Conservation (phyloP, 352 stramenopile genomes). For the Globisporangium emineosum region DNA sequence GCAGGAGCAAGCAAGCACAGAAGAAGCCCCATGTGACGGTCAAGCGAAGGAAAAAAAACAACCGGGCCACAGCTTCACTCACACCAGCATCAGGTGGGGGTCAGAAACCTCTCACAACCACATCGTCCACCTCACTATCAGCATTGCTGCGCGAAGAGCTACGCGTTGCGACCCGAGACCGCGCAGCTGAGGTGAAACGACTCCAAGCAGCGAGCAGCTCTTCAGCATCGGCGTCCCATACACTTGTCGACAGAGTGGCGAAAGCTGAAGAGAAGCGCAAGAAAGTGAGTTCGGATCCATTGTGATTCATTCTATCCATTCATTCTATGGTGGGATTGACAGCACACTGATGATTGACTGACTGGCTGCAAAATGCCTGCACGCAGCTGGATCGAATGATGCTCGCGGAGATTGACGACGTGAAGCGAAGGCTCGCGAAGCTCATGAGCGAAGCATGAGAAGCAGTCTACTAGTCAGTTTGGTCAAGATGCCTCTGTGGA, state of each 20-base stretch:
- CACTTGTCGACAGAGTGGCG: constrained; percentile 43
- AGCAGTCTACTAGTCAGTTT: background rate
- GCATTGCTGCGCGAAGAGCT: constrained; percentile 37
- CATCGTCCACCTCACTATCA: constrained; percentile 26
- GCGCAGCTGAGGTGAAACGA: background rate
- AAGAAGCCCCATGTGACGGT: background rate
- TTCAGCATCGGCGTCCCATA: constrained; percentile 2
- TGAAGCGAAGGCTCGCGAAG: constrained; percentile 61
- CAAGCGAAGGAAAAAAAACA: constrained; percentile 6
- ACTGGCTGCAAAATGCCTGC: background rate
- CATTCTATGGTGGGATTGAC: background rate
- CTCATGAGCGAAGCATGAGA: constrained; percentile 26
- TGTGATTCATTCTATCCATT: background rate
- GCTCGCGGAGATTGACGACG: constrained; percentile 55
- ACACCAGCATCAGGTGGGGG: background rate
- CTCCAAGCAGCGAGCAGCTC: constrained; percentile 15
- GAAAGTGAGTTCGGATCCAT: constrained; percentile 29
- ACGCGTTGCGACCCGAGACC: constrained; percentile 18
- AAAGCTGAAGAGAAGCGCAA: constrained; percentile 57
- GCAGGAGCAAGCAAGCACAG: background rate
- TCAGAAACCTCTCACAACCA: background rate
- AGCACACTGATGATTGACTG: background rate
- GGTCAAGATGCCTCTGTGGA: too few relatives aligned
- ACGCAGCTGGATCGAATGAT: constrained; percentile 58
- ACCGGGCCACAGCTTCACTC: background rate